phyloP scores from a whole-genome alignment of 1,139 yeast species.

The Sugiyamaella paludigena region DNA sequence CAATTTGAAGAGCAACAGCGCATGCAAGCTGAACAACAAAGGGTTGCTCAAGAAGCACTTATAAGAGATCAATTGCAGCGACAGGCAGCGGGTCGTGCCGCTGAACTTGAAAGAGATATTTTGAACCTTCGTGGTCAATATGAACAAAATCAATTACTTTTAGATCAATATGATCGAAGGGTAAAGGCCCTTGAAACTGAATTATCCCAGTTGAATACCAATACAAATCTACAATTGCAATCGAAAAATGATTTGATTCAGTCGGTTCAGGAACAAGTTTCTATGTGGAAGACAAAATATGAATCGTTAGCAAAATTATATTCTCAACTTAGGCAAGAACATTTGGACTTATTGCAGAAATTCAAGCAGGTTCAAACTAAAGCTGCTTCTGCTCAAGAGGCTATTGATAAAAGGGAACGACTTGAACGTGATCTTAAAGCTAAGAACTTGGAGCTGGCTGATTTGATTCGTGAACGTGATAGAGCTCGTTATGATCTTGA shows the following conservation, averaged over 20 bases:
- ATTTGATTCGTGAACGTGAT: slow-evolving; percentile 84
- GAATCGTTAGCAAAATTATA: slow-evolving; percentile 87
- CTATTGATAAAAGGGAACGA: slow-evolving; percentile 79
- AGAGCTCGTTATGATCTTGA: slow-evolving; percentile 83
- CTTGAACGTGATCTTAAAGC: slow-evolving; percentile 81
- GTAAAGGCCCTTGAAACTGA: slow-evolving; percentile 83
- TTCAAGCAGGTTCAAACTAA: slow-evolving; percentile 84
- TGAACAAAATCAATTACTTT: slow-evolving; percentile 79
- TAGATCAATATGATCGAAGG: slow-evolving; percentile 84
- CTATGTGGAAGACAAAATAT: slow-evolving; percentile 80
- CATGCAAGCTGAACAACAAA: slow-evolving; percentile 66
- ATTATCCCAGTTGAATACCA: slow-evolving; percentile 56
- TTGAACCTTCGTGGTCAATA: slow-evolving; percentile 75
- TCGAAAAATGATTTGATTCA: slow-evolving; percentile 74
- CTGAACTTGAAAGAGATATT: slow-evolving; percentile 80
- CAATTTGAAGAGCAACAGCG: slow-evolving; percentile 70
- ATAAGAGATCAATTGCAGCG: slow-evolving; percentile 68
- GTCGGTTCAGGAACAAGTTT: slow-evolving; percentile 71
- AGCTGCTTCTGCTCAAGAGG: slow-evolving; percentile 91
- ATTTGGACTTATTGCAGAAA: slow-evolving; percentile 71
- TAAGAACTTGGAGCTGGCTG: slow-evolving; percentile 85
- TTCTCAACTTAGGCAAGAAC: slow-evolving; percentile 90
- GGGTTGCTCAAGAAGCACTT: slow-evolving; percentile 70
- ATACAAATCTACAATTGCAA: slow-evolving; percentile 71
- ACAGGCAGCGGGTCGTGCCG: slow-evolving; percentile 75